Percentiles rank a stretch among this genome's conserved stretches.
Evolutionary conservation across 495 filamentous ascomycete genomes (phyloP).

Genomic region (Tetracladium marchalianum): DNA sequence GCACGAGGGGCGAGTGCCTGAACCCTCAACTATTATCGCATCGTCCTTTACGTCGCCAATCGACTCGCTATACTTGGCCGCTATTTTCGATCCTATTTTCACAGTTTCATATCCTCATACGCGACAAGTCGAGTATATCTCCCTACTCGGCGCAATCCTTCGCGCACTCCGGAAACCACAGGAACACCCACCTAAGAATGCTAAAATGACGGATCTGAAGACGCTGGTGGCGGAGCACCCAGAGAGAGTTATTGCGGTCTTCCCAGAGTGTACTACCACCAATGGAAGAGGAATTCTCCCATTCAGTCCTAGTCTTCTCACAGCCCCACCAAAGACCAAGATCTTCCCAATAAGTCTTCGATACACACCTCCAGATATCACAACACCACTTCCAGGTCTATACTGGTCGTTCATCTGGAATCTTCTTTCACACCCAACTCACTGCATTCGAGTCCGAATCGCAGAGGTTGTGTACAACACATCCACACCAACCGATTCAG

Average conservation of each 20-base stretch:
- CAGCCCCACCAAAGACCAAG: slow-evolving; percentile 48
- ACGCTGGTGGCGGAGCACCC: slow-evolving; percentile 58
- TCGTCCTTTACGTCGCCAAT: slow-evolving; percentile 85
- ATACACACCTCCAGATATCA: slow-evolving; percentile 80
- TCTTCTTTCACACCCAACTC: slow-evolving; percentile 73
- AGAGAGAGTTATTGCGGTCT: slow-evolving; percentile 65
- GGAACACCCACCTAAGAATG: slow-evolving; percentile 33
- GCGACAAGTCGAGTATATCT: slow-evolving; percentile 62
- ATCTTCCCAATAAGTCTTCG: slow-evolving; percentile 86
- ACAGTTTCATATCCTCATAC: slow-evolving; percentile 68
- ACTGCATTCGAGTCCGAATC: slow-evolving; percentile 83
- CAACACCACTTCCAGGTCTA: slow-evolving; percentile 72
- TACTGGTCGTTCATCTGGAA: slow-evolving; percentile 72
- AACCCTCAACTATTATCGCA: slow-evolving; percentile 65
- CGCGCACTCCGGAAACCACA: slow-evolving; percentile 58
- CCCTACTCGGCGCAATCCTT: slow-evolving; percentile 62
- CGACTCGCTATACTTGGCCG: slow-evolving; percentile 90
- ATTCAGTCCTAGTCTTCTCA: slow-evolving; percentile 62
- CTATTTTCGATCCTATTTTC: slow-evolving; percentile 94
- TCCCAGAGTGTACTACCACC: slow-evolving; percentile 88
- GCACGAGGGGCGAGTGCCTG: slow-evolving; percentile 59
- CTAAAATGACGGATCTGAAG: slow-evolving; percentile 47
- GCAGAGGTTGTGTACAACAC: slow-evolving; percentile 56
- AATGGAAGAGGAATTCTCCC: slow-evolving; percentile 89
- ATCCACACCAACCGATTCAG: slow-evolving; percentile 18